These are phyloP conservation scores for Sphaceloma murrayae DNA, from an alignment of 2,329 filamentous ascomycete species.

Conservation along the genomic window DNA sequence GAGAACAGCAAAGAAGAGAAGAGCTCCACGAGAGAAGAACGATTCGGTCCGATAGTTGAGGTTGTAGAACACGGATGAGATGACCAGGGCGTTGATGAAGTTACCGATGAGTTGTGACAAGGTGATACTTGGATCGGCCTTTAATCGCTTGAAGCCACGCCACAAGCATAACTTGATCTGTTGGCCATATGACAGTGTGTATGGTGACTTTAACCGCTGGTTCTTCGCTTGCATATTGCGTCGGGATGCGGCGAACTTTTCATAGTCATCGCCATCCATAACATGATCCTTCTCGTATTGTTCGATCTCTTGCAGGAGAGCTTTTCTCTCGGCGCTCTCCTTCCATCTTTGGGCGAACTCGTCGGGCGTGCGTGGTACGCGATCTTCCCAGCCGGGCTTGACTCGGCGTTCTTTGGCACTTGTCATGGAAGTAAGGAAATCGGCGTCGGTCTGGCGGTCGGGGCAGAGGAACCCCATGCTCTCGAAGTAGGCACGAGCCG, in stretches of 20 bases:
- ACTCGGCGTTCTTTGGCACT: conserved; percentile 40
- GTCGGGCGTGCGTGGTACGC: conserved; percentile 41
- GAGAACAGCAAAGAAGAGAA: conserved; percentile 80
- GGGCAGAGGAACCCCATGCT: conserved; percentile 65
- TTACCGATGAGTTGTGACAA: conserved; percentile 62
- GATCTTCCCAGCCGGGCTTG: conserved; percentile 35
- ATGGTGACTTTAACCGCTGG: conserved; percentile 61
- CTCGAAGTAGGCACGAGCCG: conserved; percentile 60
- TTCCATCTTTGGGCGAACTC: conserved; percentile 47
- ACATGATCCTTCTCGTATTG: conserved; percentile 39
- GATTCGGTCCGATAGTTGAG: conserved; percentile 53
- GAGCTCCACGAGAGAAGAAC: conserved; percentile 69
- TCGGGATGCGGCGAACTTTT: conserved; percentile 39
- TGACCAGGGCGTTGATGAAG: conserved; percentile 64
- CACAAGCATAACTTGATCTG: conserved; percentile 72
- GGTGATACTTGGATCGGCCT: conserved; percentile 66
- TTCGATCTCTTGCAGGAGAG: conserved; percentile 37
- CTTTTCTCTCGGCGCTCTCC: conserved; percentile 41
- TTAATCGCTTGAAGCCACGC: conserved; percentile 68
- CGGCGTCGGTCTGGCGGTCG: conserved; percentile 59
- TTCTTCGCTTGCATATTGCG: conserved; percentile 38
- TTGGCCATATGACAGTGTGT: conserved; percentile 65
- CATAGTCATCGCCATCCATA: conserved; percentile 36
- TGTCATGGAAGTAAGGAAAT: conserved; percentile 70
- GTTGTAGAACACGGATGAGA: conserved; percentile 75